Percentiles rank a stretch among this genome's conserved stretches.
phyloP scores from a whole-genome alignment of 2,329 filamentous ascomycete species.

The Hymenoscyphus fructigenus region DNA sequence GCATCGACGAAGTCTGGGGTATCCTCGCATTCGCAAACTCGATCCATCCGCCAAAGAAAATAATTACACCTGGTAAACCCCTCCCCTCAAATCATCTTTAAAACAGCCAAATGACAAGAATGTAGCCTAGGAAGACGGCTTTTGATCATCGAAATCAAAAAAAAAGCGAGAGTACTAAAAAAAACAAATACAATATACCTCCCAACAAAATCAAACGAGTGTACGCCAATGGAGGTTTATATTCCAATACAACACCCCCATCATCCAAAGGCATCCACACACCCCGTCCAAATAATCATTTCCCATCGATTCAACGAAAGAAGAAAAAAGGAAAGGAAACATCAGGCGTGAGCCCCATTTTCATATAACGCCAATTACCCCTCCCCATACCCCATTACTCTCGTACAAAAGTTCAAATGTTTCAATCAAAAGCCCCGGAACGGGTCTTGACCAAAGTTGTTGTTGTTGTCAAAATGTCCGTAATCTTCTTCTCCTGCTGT shows the following conservation, averaged over 20 bases:
- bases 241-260: too few relatives aligned
- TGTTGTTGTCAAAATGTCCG: slow-evolving; percentile 32
- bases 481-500: slow-evolving; percentile 55
- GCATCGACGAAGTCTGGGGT: neutral
- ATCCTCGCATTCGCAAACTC: too few relatives aligned
- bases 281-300: neutral
- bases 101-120: neutral
- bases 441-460: slow-evolving; percentile 56
- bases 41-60: neutral
- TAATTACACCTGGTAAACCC: neutral
- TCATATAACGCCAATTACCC: slow-evolving; percentile 1
- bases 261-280: too few relatives aligned
- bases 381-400: neutral
- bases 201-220: too few relatives aligned
- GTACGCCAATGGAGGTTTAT: too few relatives aligned
- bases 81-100: neutral
- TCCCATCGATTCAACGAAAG: neutral
- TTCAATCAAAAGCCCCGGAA: slow-evolving; percentile 56
- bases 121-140: neutral
- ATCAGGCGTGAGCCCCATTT: slow-evolving; percentile 1
- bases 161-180: neutral
- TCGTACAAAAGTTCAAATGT: neutral
- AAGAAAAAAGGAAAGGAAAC: neutral
- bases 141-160: neutral
- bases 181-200: too few relatives aligned